Base-by-base conservation (phyloP, 441 rosid species). In the Hura crepitans region DNA sequence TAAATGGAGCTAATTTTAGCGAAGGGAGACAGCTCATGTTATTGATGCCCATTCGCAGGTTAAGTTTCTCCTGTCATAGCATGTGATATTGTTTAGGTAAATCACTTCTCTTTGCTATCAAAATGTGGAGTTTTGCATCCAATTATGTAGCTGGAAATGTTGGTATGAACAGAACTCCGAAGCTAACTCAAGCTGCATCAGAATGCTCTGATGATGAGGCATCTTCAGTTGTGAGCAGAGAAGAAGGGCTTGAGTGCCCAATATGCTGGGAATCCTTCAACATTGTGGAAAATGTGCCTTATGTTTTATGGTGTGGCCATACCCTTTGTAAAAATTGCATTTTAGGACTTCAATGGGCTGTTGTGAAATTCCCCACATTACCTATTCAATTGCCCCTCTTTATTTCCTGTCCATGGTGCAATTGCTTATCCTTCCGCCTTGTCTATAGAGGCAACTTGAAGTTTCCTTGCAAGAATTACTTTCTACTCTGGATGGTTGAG, bases 231-330 rank as follows among this genome's bases (percentile, higher is more conserved):
- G 71, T 72, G 20, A 77, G 82, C 66, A 77, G 85, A 56, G 98
- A 86, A 57, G 94, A 91, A 71, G 86, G 77, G 72, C 79, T 91
- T 70, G 98, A 93, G 73, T 93, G 98, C 72, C 94, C 97, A 0
- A 85, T 93, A 69, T 93, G 98, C 78, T 91, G 94, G 91, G 97
- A 93, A 78, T 83, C 88, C 70, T 90, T 93, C 87, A 89, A 90
- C 45, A 85, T 93, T 37, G 87, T 89, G 68, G 98, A 93, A 80
- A 93, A 90, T 71, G 82, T 89, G 73, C 97, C 98, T 18, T 87
- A 88, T 64, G 96, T 93, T 68, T 75, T 93, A 71, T 93, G 97
- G 98, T 93, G 98, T 28, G 98, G 98, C 72, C 98, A 93, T 70
- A 93, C 97, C 27, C 85, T 93, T 25, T 93, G 98, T 81, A 87